phyloP scores from a whole-genome alignment of 352 stramenopile species.

The Plasmopara halstedii region DNA sequence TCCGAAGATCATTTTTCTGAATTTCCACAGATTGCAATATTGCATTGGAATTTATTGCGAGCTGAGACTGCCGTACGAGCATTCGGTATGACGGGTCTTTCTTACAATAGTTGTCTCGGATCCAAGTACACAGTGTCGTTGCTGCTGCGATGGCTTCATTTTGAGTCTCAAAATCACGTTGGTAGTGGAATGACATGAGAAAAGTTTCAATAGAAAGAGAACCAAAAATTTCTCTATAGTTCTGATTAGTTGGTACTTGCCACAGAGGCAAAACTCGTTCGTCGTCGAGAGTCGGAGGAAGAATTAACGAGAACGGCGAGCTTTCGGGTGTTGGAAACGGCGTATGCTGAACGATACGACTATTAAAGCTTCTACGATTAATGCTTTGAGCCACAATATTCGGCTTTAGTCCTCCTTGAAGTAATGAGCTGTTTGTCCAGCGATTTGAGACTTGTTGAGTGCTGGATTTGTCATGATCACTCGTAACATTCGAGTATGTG shows the following conservation, averaged over 20 bases:
- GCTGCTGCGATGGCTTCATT: background rate
- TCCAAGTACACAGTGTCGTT: conserved; percentile 40
- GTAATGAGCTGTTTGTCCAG: conserved; percentile 24
- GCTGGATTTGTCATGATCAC: background rate
- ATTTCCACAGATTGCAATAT: conserved; percentile 4
- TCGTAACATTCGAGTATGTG: background rate
- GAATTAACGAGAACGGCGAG: conserved; percentile 27
- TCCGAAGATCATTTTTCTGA: conserved; percentile 20
- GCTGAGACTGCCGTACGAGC: conserved; percentile 39
- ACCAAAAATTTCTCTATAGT: conserved; percentile 24
- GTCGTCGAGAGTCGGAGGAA: conserved; percentile 15
- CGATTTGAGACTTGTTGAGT: conserved; percentile 2
- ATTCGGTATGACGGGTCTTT: conserved; percentile 63
- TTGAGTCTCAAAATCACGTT: conserved; percentile 9
- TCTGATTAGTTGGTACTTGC: conserved; percentile 5
- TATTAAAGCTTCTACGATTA: background rate
- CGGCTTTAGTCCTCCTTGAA: conserved; percentile 23
- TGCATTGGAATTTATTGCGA: conserved; percentile 1
- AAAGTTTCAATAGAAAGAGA: conserved; percentile 12
- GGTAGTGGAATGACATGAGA: conserved; percentile 15
- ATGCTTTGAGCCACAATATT: conserved; percentile 12
- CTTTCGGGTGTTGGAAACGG: conserved; percentile 16
- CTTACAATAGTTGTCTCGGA: conserved; percentile 38
- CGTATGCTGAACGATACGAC: conserved; percentile 24
- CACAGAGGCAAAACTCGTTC: background rate